Base-by-base conservation (phyloP, 2,329 filamentous ascomycete genomes). In the Trematosphaeria pertusa region DNA sequence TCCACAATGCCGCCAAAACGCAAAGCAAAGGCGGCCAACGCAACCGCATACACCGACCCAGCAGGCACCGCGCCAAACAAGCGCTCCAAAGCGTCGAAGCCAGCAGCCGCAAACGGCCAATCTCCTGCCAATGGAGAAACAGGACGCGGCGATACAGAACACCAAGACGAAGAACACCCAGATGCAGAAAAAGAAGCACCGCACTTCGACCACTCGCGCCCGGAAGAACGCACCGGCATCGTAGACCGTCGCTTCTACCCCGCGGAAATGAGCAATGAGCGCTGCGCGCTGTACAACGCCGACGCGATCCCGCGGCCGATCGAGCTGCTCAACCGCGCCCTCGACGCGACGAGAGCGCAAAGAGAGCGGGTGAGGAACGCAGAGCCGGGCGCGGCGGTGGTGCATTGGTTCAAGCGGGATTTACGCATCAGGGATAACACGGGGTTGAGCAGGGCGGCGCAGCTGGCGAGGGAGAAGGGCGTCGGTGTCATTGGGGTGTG, bases 381-480 rank as follows among this genome's bases (percentile, higher is more conserved):
- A 5, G 52, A 73, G 1, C 74, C 79, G 0, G 81, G 82, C 21
- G 75, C 82, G 19, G 83, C 86, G 0, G 87, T 96, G 0, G 82
- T 96, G 0, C 89, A 96, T 72, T 96, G 91, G 91, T 96, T 93
- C 77, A 95, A 94, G 73, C 85, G 83, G 62, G 92, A 96, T 67
- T 73, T 96, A 39, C 81, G 91, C 2, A 78, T 81, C 1, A 70
- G 74, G 0, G 92, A 97, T 68, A 96, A 96, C 67, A 87, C 82
- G 7, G 83, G 83, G 0, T 71, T 96, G 18, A 79, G 81, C 24
- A 71, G 85, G 50, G 91, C 91, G 0, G 85, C 82, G 44, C 74
- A 84, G 46, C 79, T 80, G 37, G 89, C 91, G 1, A 85, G 83
- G 47, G 79, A 84, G 28, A 78, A 83, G n/a, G 81, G 81, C 0